A percentile compares a stretch with the other conserved stretches of the same genome.
Evolutionary conservation across 169 alveolate genomes (phyloP).

Genomic region (Eimeria acervulina): DNA sequence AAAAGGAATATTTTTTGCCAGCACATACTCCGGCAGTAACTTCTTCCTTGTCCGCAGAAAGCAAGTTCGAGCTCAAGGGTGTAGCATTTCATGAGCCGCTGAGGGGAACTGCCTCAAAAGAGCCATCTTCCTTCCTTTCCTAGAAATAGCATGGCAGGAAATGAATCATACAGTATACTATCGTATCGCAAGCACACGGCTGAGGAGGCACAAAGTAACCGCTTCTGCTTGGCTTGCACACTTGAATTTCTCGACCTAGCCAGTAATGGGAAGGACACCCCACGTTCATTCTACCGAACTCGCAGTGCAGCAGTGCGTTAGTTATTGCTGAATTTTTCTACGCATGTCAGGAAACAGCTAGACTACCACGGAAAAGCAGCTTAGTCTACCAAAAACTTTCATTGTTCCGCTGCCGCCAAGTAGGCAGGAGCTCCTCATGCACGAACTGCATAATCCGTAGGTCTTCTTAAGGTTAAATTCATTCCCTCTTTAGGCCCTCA

Average conservation of each 20-base stretch:
- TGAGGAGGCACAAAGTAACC: background rate
- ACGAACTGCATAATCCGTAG: background rate
- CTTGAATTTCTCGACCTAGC: background rate
- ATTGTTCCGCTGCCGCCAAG: background rate
- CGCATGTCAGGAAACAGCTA: background rate
- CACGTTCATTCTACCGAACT: background rate
- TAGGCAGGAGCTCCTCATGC: background rate
- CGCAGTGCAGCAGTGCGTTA: background rate
- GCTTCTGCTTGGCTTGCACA: background rate
- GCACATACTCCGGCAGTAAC: background rate
- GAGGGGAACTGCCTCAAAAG: background rate
- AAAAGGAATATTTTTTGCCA: background rate
- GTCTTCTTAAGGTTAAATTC: background rate
- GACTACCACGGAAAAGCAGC: background rate
- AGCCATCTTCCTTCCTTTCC: background rate
- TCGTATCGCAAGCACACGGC: background rate
- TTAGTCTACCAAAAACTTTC: background rate
- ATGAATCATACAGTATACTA: background rate
- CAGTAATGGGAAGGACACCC: background rate
- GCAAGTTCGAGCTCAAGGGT: background rate
- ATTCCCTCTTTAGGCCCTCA: background rate
- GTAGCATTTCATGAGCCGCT: background rate
- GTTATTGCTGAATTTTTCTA: background rate
- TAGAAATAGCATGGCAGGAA: background rate
- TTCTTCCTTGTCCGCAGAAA: background rate